Percentiles rank a stretch among this genome's conserved stretches.
Evolutionary conservation across 2,329 filamentous ascomycete genomes (phyloP).

Genomic region (Colletotrichum cordylinicola): DNA sequence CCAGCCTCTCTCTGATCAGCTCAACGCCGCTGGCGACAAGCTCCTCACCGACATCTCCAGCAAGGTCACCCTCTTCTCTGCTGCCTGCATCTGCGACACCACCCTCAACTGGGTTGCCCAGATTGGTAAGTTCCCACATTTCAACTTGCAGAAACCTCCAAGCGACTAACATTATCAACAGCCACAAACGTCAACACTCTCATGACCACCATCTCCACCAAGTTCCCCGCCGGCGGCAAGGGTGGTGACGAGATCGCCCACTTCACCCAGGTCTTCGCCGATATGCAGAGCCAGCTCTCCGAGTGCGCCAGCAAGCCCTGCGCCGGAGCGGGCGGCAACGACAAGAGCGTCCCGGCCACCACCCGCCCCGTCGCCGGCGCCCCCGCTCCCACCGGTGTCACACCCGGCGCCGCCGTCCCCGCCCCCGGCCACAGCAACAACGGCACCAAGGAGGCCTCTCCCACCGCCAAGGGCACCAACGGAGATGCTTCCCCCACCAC

Average conservation of each 20-base stretch:
- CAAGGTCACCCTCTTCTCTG: neutral
- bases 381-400: neutral
- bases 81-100: slow-evolving; percentile 3
- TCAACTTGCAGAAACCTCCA: accelerated
- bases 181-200: slow-evolving; percentile 19
- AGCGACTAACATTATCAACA: neutral
- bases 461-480: neutral
- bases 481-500: neutral
- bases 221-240: slow-evolving; percentile 22
- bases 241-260: slow-evolving; percentile 17
- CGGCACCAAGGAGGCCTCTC: neutral
- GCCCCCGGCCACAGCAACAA: neutral
- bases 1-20: slow-evolving; percentile 18
- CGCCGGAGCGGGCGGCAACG: neutral
- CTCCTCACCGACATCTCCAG: slow-evolving; percentile 9
- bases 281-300: slow-evolving; percentile 9
- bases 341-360: neutral
- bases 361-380: neutral
- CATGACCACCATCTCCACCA: slow-evolving; percentile 20
- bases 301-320: neutral
- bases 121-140: neutral
- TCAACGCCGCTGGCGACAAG: slow-evolving; percentile 21
- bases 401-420: neutral
- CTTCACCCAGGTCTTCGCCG: slow-evolving; percentile 11
- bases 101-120: slow-evolving; percentile 15